These are phyloP conservation scores for Sarocladiaceae sp. DNA, from an alignment of 2,329 filamentous ascomycete genomes.

Conservation along the genomic window DNA sequence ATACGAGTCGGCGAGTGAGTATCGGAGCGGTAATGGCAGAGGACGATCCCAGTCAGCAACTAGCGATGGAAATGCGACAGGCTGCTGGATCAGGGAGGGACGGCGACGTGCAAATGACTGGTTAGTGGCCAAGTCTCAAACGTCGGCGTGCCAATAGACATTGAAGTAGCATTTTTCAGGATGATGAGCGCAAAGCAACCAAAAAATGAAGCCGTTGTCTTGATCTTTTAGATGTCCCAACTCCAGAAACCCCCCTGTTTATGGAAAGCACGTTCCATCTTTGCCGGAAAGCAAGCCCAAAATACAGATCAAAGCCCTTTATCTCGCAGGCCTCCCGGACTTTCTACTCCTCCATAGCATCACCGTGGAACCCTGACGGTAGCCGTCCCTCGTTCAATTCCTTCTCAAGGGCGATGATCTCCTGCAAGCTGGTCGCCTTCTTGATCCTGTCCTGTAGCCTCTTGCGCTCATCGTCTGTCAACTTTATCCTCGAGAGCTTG, in stretches of 20 bases:
- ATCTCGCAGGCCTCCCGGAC: conserved; percentile 1
- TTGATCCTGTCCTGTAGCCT: conserved; percentile 81
- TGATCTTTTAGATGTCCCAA: conserved; percentile 4
- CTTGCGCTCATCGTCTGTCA: conserved; percentile 86
- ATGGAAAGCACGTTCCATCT: not conserved
- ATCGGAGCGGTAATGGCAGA: conserved; percentile 10
- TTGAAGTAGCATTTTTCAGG: not conserved
- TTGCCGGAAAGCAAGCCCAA: not conserved
- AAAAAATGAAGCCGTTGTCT: not conserved
- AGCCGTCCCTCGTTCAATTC: conserved; percentile 85
- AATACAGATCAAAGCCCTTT: conserved; percentile 1
- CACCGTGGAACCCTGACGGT: conserved; percentile 59
- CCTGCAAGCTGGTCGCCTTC: conserved; percentile 82
- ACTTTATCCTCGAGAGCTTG: conserved; percentile 72
- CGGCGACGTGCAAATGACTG: conserved; percentile 57
- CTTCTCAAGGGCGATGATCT: conserved; percentile 88
- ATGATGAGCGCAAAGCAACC: not conserved
- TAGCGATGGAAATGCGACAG: conserved; percentile 52
- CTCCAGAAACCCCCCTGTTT: not conserved
- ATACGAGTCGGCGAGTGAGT: conserved; percentile 13
- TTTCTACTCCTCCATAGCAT: conserved; percentile 56
- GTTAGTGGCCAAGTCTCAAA: conserved; percentile 29
- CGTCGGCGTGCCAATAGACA: too few relatives aligned
- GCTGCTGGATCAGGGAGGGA: conserved; percentile 31
- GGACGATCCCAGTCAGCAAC: conserved; percentile 47